Base-by-base conservation (phyloP, 1,284 basidiomycete species). In the Cryptococcus sp. region DNA sequence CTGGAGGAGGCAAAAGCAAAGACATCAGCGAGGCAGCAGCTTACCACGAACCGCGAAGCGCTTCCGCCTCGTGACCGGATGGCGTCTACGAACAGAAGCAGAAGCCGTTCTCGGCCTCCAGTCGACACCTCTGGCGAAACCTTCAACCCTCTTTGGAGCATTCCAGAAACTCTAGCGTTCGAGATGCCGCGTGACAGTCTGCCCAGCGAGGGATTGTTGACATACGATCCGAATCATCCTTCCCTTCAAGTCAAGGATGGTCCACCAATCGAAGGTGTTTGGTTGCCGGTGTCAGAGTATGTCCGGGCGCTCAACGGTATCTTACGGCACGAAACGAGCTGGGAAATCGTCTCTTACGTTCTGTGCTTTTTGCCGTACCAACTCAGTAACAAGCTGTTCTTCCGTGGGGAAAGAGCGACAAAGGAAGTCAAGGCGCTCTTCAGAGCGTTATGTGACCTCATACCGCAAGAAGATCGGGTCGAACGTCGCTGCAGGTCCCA, bases 331-430 rank as follows among this genome's bases (percentile, higher is more conserved):
- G 91, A 89, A 63, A 52, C 48, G 3, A 58, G 59, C 39, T 99
- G 96, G 95, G 96, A 99, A 67, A 82, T 99, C 38, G 82, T 98
- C 16, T 93, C 93, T 3, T 99, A 96, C 70, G 82, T 95, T 5
- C 82, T 99, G 2, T 91, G 89, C 71, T 91, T 95, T 77, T 82
- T 99, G 1, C 94, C 96, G 0, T 83, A 87, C 20, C 94, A 99
- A 75, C 83, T 99, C 3, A 83, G 89, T 52, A 99, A 99, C 83
- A 98, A 97, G 78, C 93, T 98, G 72, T 84, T 97, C 55, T 94
- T 97, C 78, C 97, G 94, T 72, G 96, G 96, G 0, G 89, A 89
- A 0, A 86, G 86, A 52, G 87, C 89, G 13, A 82, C 87, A 16
- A 78, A 76, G 13, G 83, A 87, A 20, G 84, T 96, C 20, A 80